Conservation (phyloP, 352 stramenopile genomes). For the Phytophthora pluvialis region DNA sequence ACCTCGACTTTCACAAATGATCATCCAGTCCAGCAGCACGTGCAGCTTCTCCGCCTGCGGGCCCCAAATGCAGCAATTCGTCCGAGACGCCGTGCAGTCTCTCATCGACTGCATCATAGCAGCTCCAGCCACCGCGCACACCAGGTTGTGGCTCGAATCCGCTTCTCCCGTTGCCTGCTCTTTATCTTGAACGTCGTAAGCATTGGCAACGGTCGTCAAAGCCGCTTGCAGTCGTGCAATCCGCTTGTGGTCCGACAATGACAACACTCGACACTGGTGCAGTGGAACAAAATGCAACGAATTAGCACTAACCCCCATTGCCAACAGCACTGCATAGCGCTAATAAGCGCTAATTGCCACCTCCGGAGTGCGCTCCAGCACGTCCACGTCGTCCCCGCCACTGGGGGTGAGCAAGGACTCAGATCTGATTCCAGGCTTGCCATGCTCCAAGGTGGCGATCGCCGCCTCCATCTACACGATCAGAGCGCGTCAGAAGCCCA, state of each 20-base stretch:
- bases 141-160: conserved; percentile 45
- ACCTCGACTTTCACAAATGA: conserved; percentile 12
- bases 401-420: conserved; percentile 20
- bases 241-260: conserved; percentile 62
- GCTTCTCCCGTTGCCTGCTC: not conserved
- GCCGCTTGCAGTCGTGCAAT: conserved; percentile 60
- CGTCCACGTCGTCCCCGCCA: conserved; percentile 8
- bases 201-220: conserved; percentile 32
- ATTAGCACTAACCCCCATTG: conserved; percentile 7
- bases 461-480: conserved; percentile 47
- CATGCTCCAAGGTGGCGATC: conserved; percentile 29
- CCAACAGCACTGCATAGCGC: not conserved
- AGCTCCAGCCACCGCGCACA: conserved; percentile 45
- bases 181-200: conserved; percentile 18
- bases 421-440: conserved; percentile 28
- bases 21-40: conserved; percentile 63
- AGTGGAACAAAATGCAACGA: conserved; percentile 3
- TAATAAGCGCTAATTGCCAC: conserved; percentile 14
- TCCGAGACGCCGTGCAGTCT: conserved; percentile 50
- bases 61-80: conserved; percentile 67
- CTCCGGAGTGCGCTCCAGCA: conserved; percentile 16
- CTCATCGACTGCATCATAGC: conserved; percentile 51
- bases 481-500: not conserved
- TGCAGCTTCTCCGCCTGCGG: conserved; percentile 54
- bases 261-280: conserved; percentile 36